Conservation (phyloP, 2,329 filamentous ascomycete species). For the Fusarium metavorans region DNA sequence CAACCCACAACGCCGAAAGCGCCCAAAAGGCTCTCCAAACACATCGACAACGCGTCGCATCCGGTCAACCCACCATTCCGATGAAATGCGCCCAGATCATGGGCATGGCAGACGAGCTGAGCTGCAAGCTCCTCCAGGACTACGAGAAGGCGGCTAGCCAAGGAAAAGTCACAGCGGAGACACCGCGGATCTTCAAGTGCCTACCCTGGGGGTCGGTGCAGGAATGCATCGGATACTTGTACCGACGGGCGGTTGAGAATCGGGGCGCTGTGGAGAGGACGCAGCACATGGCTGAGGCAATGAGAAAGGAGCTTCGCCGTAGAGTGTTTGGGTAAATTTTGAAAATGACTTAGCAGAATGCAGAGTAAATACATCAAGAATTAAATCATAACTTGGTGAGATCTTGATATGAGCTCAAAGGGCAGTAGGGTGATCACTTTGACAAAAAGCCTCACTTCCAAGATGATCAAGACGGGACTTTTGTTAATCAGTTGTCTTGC, state of each 20-base stretch:
- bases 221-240: slow-evolving; percentile 54
- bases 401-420: too few species aligned
- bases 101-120: slow-evolving; percentile 70
- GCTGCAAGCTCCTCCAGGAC: slow-evolving; percentile 59
- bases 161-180: slow-evolving; percentile 21
- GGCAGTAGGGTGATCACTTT: too few species aligned
- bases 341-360: too few species aligned
- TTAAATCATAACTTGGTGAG: too few species aligned
- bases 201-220: slow-evolving; percentile 54
- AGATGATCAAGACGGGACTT: too few species aligned
- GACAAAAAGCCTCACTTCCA: too few species aligned
- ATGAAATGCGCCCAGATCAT: slow-evolving; percentile 66
- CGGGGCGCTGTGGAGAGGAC: slow-evolving; percentile 51
- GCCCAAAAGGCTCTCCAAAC: slow-evolving; percentile 57
- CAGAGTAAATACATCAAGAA: too few species aligned
- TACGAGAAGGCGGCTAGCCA: slow-evolving; percentile 36
- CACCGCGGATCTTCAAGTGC: slow-evolving; percentile 51
- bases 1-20: slow-evolving; percentile 63
- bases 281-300: slow-evolving; percentile 43
- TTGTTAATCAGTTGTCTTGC: too few species aligned
- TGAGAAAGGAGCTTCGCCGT: slow-evolving; percentile 46
- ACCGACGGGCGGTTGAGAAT: slow-evolving; percentile 55
- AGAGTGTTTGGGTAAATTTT: slow-evolving; percentile 28
- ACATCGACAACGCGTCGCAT: slow-evolving; percentile 54
- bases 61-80: slow-evolving; percentile 44